Conservation (phyloP, 345 rosid species). For the Aethionema arabicum region DNA sequence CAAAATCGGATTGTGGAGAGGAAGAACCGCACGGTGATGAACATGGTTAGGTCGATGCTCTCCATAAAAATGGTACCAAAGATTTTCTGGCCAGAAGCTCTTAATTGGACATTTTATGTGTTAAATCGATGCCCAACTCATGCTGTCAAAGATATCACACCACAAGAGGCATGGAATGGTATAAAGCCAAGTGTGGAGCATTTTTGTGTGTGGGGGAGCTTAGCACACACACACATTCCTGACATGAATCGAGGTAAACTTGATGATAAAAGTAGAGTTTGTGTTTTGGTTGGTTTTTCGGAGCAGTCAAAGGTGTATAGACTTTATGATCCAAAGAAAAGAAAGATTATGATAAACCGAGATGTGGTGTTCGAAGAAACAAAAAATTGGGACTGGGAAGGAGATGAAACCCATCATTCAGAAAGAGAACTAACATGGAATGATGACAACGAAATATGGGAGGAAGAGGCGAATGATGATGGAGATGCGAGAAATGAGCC, state of each 20-base stretch:
- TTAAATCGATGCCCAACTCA: not conserved
- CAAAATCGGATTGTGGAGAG: not conserved
- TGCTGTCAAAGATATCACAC: not conserved
- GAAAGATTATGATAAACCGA: not conserved
- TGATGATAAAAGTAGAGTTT: not conserved
- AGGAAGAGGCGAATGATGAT: not conserved
- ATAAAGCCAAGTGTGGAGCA: slow-evolving; percentile 1
- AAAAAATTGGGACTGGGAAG: not conserved
- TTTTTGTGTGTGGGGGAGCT: slow-evolving; percentile 1
- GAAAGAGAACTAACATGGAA: not conserved
- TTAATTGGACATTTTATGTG: not conserved
- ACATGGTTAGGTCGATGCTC: slow-evolving; percentile 6
- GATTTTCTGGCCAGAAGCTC: slow-evolving; percentile 14
- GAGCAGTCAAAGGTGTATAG: not conserved
- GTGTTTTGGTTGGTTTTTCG: not conserved
- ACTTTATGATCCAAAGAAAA: not conserved
- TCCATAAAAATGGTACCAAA: not conserved
- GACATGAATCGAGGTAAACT: not conserved
- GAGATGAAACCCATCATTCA: not conserved
- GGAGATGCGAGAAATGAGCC: no score
- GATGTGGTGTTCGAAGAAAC: not conserved
- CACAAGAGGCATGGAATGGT: slow-evolving; percentile 11
- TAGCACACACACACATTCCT: slow-evolving; percentile 8
- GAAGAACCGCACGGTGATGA: slow-evolving; percentile 6
- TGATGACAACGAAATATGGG: not conserved